Percentiles rank a stretch among this genome's conserved stretches.
Evolutionary conservation across 495 filamentous ascomycete genomes (phyloP).

Genomic region (Physcia stellaris): DNA sequence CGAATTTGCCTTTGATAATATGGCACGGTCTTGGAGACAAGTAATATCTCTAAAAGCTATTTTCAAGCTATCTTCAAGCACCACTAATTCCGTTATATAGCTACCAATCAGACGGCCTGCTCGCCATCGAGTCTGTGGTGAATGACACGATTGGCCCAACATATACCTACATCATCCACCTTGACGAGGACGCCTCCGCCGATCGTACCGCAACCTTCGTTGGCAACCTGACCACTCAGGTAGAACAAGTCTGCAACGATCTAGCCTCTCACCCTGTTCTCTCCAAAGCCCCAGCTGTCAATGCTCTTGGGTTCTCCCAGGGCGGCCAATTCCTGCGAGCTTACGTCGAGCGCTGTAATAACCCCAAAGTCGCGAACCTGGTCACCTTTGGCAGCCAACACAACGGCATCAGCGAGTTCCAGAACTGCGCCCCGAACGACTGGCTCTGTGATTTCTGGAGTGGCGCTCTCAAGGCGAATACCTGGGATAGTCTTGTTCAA

Average conservation of each 20-base stretch:
- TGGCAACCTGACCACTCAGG: constrained; percentile 74
- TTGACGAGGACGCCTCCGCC: constrained; percentile 46
- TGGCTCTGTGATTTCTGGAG: constrained; percentile 70
- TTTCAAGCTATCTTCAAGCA: background rate
- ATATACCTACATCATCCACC: constrained; percentile 65
- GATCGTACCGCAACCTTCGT: constrained; percentile 81
- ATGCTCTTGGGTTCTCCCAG: constrained; percentile 89
- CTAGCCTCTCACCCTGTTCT: constrained; percentile 66
- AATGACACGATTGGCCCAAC: constrained; percentile 67
- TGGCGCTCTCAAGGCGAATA: constrained; percentile 53
- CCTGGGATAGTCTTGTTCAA: constrained; percentile 69
- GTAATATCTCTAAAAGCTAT: constrained; percentile 9
- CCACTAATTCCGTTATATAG: constrained; percentile 36
- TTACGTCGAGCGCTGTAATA: constrained; percentile 85
- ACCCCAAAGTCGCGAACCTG: constrained; percentile 63
- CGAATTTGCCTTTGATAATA: constrained; percentile 64
- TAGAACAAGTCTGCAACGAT: constrained; percentile 66
- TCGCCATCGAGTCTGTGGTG: constrained; percentile 49
- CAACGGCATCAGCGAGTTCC: constrained; percentile 80
- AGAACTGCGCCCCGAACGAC: constrained; percentile 50
- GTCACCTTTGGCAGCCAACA: constrained; percentile 91
- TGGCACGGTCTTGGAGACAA: constrained; percentile 74
- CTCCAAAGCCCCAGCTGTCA: constrained; percentile 64
- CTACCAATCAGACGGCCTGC: constrained; percentile 63
- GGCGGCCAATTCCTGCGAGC: constrained; percentile 91